Evolutionary conservation across 305 asterid species (phyloP).

Genomic region (Rubia tinctorum): DNA sequence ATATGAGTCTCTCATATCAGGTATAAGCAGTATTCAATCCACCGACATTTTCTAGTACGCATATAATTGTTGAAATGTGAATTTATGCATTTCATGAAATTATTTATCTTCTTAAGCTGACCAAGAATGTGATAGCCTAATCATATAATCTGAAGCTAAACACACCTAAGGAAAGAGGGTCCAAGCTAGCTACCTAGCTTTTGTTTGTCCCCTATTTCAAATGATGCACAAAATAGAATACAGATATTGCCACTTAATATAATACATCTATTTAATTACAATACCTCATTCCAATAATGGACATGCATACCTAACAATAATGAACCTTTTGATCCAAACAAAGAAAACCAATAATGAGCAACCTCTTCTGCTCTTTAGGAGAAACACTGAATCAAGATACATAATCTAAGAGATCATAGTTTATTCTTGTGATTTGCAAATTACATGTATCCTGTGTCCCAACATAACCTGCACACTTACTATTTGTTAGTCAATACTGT

Average conservation of each 20-base stretch:
- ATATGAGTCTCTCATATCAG: no score
- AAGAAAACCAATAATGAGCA: neutral
- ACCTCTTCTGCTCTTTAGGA: neutral
- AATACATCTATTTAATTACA: neutral
- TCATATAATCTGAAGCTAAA: neutral
- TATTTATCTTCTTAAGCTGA: neutral
- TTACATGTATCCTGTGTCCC: neutral
- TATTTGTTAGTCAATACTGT: no score
- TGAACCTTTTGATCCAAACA: neutral
- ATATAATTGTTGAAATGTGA: neutral
- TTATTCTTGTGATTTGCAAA: neutral
- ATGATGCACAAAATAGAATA: neutral
- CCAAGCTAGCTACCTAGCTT: neutral
- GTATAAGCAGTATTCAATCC: no score
- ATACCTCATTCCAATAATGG: neutral
- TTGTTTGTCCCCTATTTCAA: neutral
- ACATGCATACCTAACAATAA: neutral
- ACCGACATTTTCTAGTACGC: no score
- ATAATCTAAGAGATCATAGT: neutral
- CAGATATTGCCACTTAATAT: neutral
- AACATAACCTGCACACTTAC: no score
- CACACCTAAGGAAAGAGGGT: neutral
- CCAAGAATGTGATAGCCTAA: neutral
- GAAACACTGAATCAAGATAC: neutral
- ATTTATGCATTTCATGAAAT: neutral